A percentile compares a stretch with the other conserved stretches of the same genome.
These are phyloP conservation scores for Dichotomocladium elegans DNA, from an alignment of 371 early-diverging fungal species.

Conservation along the genomic window DNA sequence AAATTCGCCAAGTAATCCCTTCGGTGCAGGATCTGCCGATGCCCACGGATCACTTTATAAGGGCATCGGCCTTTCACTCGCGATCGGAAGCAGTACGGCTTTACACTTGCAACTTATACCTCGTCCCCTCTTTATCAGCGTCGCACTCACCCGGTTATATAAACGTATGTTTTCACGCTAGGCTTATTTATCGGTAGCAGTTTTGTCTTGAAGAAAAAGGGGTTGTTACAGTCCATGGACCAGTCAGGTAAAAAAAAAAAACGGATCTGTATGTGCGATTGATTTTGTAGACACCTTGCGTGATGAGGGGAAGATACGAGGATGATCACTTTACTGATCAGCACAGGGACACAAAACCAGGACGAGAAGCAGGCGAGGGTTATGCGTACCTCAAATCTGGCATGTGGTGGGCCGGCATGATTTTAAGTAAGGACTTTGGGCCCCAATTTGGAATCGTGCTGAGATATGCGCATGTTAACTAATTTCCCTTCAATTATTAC, in stretches of 20 bases:
- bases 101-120: not conserved
- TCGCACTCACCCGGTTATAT: not conserved
- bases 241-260: slow-evolving; percentile 53
- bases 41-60: slow-evolving; percentile 58
- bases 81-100: slow-evolving; percentile 61
- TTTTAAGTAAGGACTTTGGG: slow-evolving; percentile 46
- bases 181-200: slow-evolving; percentile 86
- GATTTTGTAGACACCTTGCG: not conserved
- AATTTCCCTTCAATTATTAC: not conserved
- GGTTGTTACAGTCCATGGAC: slow-evolving; percentile 71
- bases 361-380: slow-evolving; percentile 66
- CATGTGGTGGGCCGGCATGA: slow-evolving; percentile 96
- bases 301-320: not conserved
- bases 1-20: slow-evolving; percentile 25
- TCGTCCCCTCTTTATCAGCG: not conserved
- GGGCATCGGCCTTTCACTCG: slow-evolving; percentile 82
- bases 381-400: slow-evolving; percentile 79
- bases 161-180: slow-evolving; percentile 29
- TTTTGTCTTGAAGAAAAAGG: slow-evolving; percentile 94
- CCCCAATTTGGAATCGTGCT: not conserved
- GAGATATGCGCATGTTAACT: too few relatives aligned
- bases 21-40: slow-evolving; percentile 20
- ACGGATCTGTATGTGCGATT: too few relatives aligned
- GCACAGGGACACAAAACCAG: not conserved
- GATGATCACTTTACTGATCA: not conserved